Evolutionary conservation across 2,329 filamentous ascomycete species (phyloP).

Genomic region (Ophiosphaerella herpotricha): DNA sequence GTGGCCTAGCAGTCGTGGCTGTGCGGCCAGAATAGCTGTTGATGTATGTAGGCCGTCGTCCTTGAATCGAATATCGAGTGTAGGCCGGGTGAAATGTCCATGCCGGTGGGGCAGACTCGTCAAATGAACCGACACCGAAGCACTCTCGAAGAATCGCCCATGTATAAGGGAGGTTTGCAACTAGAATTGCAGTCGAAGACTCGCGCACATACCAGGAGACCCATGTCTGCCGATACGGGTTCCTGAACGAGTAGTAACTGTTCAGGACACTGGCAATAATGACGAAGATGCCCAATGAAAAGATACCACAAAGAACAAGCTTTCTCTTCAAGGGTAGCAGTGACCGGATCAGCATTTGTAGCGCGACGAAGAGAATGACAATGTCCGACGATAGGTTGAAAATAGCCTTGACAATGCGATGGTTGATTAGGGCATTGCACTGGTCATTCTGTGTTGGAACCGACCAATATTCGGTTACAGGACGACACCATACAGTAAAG

Average conservation of each 20-base stretch:
- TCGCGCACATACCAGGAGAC: constrained; percentile 42
- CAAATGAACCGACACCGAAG: constrained; percentile 48
- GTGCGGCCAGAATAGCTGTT: constrained; percentile 13
- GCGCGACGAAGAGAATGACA: constrained; percentile 51
- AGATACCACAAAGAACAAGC: constrained; percentile 59
- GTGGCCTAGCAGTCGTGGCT: constrained; percentile 9
- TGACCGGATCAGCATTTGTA: constrained; percentile 53
- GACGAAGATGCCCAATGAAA: constrained; percentile 59
- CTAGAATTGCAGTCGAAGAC: constrained; percentile 42
- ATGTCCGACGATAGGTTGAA: constrained; percentile 54
- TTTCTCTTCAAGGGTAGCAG: constrained; percentile 55
- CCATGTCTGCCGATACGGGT: constrained; percentile 33
- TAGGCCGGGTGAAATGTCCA: constrained; percentile 37
- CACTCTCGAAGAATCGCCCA: constrained; percentile 58
- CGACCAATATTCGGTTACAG: constrained; percentile 58
- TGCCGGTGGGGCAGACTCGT: constrained; percentile 32
- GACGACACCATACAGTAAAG: constrained; percentile 60
- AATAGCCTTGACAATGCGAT: constrained; percentile 47
- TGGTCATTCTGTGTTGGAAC: constrained; percentile 50
- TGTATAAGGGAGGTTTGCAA: constrained; percentile 58
- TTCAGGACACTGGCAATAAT: constrained; percentile 55
- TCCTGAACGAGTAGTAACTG: constrained; percentile 49
- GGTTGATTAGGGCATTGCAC: constrained; percentile 40
- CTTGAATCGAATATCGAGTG: constrained; percentile 19
- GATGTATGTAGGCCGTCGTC: constrained; percentile 22